Evolutionary conservation across 805 yeast genomes (phyloP).

Genomic region (Yamadazyma takamatsuzukensis): DNA sequence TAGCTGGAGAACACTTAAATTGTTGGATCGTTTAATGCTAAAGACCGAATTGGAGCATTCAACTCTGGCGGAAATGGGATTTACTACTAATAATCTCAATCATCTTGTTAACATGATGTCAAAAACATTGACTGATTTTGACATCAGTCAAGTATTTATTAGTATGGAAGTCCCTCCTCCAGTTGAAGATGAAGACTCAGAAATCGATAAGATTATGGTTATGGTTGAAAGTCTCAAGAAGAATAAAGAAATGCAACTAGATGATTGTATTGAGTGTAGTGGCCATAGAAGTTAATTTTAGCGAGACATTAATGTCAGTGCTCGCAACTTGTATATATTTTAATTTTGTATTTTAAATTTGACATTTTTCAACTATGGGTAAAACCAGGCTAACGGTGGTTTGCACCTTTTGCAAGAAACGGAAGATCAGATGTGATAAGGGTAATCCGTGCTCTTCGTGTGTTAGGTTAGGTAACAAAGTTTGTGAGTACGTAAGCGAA

Average conservation of each 20-base stretch:
- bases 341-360: too few relatives aligned
- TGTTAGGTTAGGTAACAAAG: conserved; percentile 3
- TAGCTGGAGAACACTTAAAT: conserved; percentile 61
- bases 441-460: conserved; percentile 12
- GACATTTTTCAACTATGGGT: conserved; percentile 1
- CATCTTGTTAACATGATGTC: not conserved
- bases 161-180: not conserved
- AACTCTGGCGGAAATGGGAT: conserved; percentile 3
- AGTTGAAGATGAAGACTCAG: not conserved
- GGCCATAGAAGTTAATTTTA: not conserved
- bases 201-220: not conserved
- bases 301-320: not conserved
- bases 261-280: not conserved
- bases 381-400: conserved; percentile 3
- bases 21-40: conserved; percentile 37
- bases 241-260: not conserved
- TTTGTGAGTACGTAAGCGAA: conserved; percentile 4
- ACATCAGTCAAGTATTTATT: conserved; percentile 5
- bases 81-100: conserved; percentile 5
- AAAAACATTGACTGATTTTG: conserved; percentile 5
- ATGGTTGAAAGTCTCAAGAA: not conserved
- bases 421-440: conserved; percentile 12
- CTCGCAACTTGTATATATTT: not conserved
- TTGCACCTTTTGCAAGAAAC: conserved; percentile 9
- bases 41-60: not conserved